Conservation (phyloP, 164 flowering plant genomes). For the Saururus chinensis region DNA sequence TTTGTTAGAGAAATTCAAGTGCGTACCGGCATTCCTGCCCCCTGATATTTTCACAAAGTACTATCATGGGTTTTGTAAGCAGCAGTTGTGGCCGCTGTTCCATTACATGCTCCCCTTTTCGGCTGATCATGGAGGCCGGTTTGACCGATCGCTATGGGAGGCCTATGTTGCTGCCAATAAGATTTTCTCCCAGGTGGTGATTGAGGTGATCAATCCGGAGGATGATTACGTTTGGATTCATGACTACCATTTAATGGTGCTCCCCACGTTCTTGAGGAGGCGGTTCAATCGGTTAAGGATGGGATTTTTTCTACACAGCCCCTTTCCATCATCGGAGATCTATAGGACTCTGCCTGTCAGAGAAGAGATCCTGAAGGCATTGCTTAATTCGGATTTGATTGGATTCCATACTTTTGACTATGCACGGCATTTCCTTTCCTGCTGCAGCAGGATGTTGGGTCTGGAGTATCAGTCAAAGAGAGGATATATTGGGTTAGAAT, state of each 20-base stretch:
- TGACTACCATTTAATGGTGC: constrained; percentile 75
- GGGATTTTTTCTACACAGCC: constrained; percentile 75
- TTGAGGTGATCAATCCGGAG: constrained; percentile 71
- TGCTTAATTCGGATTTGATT: constrained; percentile 54
- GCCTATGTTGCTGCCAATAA: constrained; percentile 74
- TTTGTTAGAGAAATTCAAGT: constrained; percentile 58
- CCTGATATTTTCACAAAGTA: constrained; percentile 40
- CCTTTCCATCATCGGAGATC: constrained; percentile 76
- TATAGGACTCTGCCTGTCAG: constrained; percentile 71
- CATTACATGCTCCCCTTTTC: constrained; percentile 78
- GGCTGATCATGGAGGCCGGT: constrained; percentile 46
- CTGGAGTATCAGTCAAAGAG: constrained; percentile 73
- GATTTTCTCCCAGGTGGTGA: constrained; percentile 57
- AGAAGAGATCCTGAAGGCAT: constrained; percentile 67
- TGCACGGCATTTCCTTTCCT: constrained; percentile 82
- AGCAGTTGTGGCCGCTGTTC: constrained; percentile 71
- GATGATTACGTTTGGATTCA: constrained; percentile 82
- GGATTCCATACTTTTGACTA: constrained; percentile 85
- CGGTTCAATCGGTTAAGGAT: constrained; percentile 47
- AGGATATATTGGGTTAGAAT: constrained; percentile 69
- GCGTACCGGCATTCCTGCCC: constrained; percentile 63
- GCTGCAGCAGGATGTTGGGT: constrained; percentile 78
- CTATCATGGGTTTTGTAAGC: constrained; percentile 70
- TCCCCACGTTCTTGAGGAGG: constrained; percentile 66
- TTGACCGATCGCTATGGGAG: constrained; percentile 66